Base-by-base conservation (phyloP, 495 filamentous ascomycete genomes). In the Glutinoglossum americanum region DNA sequence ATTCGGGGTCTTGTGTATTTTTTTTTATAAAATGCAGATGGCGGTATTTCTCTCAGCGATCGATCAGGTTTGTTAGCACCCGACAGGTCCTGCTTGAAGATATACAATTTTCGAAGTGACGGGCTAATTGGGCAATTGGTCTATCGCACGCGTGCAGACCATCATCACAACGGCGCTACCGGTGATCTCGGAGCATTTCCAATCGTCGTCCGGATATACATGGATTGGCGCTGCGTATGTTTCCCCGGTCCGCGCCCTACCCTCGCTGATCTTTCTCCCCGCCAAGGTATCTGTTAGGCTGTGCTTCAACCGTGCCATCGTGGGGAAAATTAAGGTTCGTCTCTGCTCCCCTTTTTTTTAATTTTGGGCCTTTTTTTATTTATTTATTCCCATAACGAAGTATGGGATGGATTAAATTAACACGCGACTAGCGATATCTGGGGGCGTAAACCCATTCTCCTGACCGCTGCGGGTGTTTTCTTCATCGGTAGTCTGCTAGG, bases 91-190 rank as follows among this genome's bases (percentile, higher is more conserved):
- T 58, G 27, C 23, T 27, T n/a, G 28, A 23, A 2, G 8, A 3
- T 28, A 53, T 5, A n/a, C 13, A 56, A 2, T 37, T 10, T 19
- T 13, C 1, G 32, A 21, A 33, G 11, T 27, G 19, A 23, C 17
- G 28, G 23, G 23, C 49, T 53, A 17, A 53, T n/a, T 53, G 3
- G 23, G 23, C 25, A 21, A 27, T 53, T 30, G 17, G 41, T 21
- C 13, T 54, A 10, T n/a, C n/a, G 17, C 30, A 33, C 9, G 10
- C n/a, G 17, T 13, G 32, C 39, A 58, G 56, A 73, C 71, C 15
- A 73, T 73, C 62, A 67, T 78, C 28, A 70, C 77, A 0, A 79
- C 76, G 11, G 70, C 75, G 11, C 58, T 78, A 0, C 75, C 74
- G 0, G 72, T 72, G 4, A 78, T 80, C 45, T 59, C 67, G 45